Evolutionary conservation across 441 rosid species (phyloP).

Genomic region (Syzygium malaccense): DNA sequence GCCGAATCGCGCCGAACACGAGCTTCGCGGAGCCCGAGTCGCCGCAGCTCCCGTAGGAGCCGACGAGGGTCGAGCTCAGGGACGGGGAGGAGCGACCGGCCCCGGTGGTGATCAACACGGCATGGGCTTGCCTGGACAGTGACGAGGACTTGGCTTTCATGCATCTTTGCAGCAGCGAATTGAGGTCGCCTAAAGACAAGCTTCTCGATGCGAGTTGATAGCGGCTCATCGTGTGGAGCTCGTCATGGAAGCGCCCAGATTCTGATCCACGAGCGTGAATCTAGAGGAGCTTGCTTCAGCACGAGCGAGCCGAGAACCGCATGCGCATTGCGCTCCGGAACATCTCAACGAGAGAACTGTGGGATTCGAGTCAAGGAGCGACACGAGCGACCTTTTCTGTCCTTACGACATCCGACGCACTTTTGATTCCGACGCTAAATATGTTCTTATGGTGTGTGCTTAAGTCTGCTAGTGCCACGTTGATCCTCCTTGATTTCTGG

Average conservation of each 20-base stretch:
- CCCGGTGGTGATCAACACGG: conserved; percentile 14
- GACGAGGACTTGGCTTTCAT: conserved; percentile 23
- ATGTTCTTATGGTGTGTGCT: no score
- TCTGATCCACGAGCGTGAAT: background rate
- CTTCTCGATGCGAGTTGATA: background rate
- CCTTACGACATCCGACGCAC: background rate
- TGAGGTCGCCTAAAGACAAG: conserved; percentile 6
- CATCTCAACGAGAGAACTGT: background rate
- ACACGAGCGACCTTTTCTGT: background rate
- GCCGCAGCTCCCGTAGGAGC: conserved; percentile 30
- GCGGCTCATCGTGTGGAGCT: background rate
- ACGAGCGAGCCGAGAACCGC: background rate
- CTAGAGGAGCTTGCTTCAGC: background rate
- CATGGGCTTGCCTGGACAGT: conserved; percentile 31
- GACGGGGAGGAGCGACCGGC: conserved; percentile 11
- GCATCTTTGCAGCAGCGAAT: conserved; percentile 22
- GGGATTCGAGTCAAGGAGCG: background rate
- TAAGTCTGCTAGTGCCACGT: no score
- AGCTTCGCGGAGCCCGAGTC: conserved; percentile 17
- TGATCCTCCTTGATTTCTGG: no score
- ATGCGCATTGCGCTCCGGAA: background rate
- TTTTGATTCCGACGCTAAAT: background rate
- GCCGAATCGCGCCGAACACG: conserved; percentile 19
- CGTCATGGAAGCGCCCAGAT: background rate
- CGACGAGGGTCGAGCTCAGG: conserved; percentile 30